Base-by-base conservation (phyloP, 1,284 basidiomycete genomes). In the Ceratobasidium papillatum region DNA sequence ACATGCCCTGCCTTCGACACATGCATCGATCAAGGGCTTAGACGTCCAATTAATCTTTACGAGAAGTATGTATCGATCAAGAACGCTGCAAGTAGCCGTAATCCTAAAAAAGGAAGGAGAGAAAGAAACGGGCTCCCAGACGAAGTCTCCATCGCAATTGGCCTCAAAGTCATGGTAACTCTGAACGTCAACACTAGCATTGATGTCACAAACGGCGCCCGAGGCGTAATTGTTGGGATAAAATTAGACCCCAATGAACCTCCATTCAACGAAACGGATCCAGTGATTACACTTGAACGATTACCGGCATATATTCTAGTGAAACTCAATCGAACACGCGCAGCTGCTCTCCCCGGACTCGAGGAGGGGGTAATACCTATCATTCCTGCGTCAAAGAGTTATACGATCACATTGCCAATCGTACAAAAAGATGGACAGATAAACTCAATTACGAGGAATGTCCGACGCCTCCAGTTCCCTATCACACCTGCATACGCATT, bases 91-190 rank as follows among this genome's bases (percentile, higher is more conserved):
- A 36, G 56, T 27, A 32, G 30, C 2, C 56, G 32, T 19, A 36
- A 36, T 36, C 17, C 56, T 34, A 9, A 32, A 36, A 36, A 58
- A 19, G 56, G 56, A 19, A n/a, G 30, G 22, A 36, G 30, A 9
- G 56, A 64, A n/a, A 64, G 34, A n/a, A 32, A 32, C 7, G 25
- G 47, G 7, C 14, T 58, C 2, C 62, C 62, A 47, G 62, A 64
- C 38, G 22, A 14, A 5, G 75, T 85, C 2, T 77, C 82, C 49
- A n/a, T 86, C 0, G 82, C 82, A 0, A 77, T 84, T 0, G 85
- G 85, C 0, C 84, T 85, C 83, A 41, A 75, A 19, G 65, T 62
- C 3, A 75, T 76, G 75, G 75, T 75, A 4, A 75, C 74, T 0
- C 36, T 34, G 17, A 76, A 76, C 41, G 58, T 76, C 4, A 47